Conservation (phyloP, 441 rosid genomes). For the Macaranga tanarius region DNA sequence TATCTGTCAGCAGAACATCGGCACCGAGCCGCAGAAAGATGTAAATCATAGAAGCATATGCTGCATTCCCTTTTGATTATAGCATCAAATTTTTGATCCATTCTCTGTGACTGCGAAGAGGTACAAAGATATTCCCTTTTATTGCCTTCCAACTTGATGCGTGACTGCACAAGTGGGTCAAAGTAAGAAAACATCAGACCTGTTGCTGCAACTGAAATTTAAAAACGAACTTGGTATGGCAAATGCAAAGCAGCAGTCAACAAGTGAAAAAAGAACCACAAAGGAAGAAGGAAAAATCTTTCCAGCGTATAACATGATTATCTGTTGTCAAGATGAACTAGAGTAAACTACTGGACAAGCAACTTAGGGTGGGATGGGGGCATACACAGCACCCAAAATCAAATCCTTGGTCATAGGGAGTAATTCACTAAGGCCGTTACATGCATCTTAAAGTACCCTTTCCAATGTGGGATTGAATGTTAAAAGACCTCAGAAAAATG, state of each 20-base stretch:
- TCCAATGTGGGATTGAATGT: too few species aligned
- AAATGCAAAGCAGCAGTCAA: background rate
- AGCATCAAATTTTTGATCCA: conserved; percentile 46
- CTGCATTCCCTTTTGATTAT: conserved; percentile 55
- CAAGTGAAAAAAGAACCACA: background rate
- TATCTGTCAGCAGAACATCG: conserved; percentile 53
- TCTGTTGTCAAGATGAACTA: too few species aligned
- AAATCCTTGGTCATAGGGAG: too few species aligned
- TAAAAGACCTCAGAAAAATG: too few species aligned
- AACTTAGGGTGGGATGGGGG: too few species aligned
- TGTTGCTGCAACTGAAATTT: background rate
- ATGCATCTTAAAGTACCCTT: too few species aligned
- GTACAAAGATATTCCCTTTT: conserved; percentile 47
- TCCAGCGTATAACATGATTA: background rate
- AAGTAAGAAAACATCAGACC: conserved; percentile 5
- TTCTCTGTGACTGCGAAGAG: conserved; percentile 38
- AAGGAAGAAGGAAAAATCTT: background rate
- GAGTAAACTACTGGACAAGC: too few species aligned
- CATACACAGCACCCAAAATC: too few species aligned
- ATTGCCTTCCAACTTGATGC: conserved; percentile 46
- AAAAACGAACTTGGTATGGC: background rate
- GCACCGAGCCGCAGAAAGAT: conserved; percentile 67
- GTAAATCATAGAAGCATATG: conserved; percentile 58
- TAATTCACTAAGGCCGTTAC: too few species aligned
- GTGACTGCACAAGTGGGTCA: conserved; percentile 52